Evolutionary conservation across 2,329 filamentous ascomycete species (phyloP).

Genomic region (Phyllosticta citrichinensis): DNA sequence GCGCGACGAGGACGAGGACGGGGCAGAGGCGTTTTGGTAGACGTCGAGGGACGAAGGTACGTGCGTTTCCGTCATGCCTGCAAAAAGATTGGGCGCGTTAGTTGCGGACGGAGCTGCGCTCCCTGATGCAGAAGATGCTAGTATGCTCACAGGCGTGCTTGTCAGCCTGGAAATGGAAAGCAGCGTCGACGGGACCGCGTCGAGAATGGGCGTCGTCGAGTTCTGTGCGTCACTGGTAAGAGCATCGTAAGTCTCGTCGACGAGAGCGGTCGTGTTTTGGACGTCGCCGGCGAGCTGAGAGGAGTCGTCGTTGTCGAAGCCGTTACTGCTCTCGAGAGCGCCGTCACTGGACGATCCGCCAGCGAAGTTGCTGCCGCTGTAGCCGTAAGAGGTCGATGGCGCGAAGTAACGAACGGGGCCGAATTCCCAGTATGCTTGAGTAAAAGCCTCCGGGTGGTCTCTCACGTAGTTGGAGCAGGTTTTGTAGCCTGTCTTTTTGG

Average conservation of each 20-base stretch:
- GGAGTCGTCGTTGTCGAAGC: not conserved
- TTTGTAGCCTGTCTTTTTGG: conserved; percentile 34
- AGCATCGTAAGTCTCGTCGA: not conserved
- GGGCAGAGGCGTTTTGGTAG: not conserved
- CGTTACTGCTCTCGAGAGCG: not conserved
- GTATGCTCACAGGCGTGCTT: not conserved
- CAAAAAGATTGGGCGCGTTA: not conserved
- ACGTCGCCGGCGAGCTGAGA: not conserved
- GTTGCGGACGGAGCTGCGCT: not conserved
- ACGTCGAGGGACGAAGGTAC: not conserved
- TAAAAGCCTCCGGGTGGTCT: conserved; percentile 21
- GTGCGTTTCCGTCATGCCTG: not conserved
- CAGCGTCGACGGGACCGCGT: not conserved
- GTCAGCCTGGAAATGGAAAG: not conserved
- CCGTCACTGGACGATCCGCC: not conserved
- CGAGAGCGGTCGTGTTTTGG: not conserved
- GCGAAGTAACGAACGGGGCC: conserved; percentile 13
- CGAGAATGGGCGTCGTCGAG: not conserved
- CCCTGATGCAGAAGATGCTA: not conserved
- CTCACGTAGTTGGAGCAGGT: conserved; percentile 29
- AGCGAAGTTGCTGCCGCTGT: not conserved
- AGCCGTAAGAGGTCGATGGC: not conserved
- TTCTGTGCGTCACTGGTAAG: not conserved
- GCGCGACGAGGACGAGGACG: too few relatives aligned
- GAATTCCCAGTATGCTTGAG: conserved; percentile 27